Evolutionary conservation across 2,329 filamentous ascomycete genomes (phyloP).

Genomic region (Calonectria montana): DNA sequence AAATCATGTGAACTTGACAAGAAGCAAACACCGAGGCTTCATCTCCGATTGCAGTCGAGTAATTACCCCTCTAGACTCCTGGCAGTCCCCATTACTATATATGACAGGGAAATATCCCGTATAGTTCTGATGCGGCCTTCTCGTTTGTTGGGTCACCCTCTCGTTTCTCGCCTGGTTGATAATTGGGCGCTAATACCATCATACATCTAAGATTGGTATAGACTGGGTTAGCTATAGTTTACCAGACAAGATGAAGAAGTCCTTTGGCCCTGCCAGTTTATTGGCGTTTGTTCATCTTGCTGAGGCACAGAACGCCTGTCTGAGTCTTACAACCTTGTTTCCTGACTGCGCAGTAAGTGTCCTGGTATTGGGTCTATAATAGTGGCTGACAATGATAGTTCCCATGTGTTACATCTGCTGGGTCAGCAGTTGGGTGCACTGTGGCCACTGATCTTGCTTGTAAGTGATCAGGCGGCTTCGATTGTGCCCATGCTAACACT

Average conservation of each 20-base stretch:
- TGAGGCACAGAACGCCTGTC: constrained; percentile 30
- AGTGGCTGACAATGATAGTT: constrained; percentile 26
- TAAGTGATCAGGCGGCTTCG: constrained; percentile 18
- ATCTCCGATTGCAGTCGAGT: not conserved
- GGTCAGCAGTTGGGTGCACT: constrained; percentile 38
- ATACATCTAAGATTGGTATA: not conserved
- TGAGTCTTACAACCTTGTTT: constrained; percentile 36
- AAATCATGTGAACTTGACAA: constrained; percentile 19
- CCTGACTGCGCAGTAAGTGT: constrained; percentile 39
- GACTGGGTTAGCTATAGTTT: not conserved
- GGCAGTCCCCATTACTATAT: not conserved
- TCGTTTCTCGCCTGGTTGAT: not conserved
- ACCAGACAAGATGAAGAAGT: constrained; percentile 15
- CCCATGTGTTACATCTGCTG: constrained; percentile 36
- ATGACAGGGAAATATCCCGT: not conserved
- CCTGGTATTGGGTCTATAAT: not conserved
- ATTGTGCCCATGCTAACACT: not conserved
- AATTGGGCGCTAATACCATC: not conserved
- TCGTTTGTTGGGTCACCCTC: not conserved
- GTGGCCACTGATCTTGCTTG: constrained; percentile 36
- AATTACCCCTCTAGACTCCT: not conserved
- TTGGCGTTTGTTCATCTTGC: constrained; percentile 34
- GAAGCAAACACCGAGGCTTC: constrained; percentile 13
- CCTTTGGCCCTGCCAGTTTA: constrained; percentile 18
- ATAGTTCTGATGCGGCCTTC: not conserved